Percentiles rank a stretch among this genome's conserved stretches.
Evolutionary conservation across 306 rosid genomes (phyloP).

Genomic region (Oemleria cerasiformis): DNA sequence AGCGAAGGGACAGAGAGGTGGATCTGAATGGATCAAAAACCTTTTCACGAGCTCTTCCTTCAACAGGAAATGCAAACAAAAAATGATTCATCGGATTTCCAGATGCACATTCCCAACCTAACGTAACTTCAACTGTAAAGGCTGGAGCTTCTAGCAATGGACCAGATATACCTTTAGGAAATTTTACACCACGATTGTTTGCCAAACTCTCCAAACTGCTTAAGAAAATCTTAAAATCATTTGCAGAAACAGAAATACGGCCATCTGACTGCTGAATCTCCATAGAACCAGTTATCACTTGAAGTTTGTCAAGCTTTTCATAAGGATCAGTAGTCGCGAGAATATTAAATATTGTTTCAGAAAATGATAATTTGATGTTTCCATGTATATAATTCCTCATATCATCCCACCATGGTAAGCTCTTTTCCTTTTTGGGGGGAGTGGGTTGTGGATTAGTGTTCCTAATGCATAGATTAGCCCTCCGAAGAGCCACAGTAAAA

Average conservation of each 20-base stretch:
- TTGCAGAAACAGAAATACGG: constrained; percentile 63
- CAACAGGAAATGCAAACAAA: constrained; percentile 81
- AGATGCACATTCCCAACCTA: constrained; percentile 98
- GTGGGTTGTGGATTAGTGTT: constrained; percentile 44
- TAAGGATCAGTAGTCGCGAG: constrained; percentile 93
- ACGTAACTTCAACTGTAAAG: constrained; percentile 76
- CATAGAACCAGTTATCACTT: constrained; percentile 59
- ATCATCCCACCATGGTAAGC: constrained; percentile 99
- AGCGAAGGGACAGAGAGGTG: constrained; percentile 85
- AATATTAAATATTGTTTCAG: constrained; percentile 72
- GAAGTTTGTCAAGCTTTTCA: constrained; percentile 91
- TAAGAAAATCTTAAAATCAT: constrained; percentile 64
- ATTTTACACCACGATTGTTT: constrained; percentile 62
- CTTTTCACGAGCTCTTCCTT: constrained; percentile 73
- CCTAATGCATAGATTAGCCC: constrained; percentile 86
- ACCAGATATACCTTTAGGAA: constrained; percentile 70
- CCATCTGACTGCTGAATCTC: constrained; percentile 93
- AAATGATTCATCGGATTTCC: constrained; percentile 87
- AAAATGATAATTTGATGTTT: constrained; percentile 56
- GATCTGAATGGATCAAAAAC: constrained; percentile 94
- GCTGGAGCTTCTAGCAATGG: constrained; percentile 74
- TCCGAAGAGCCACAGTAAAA: constrained; percentile 89
- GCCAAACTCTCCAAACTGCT: constrained; percentile 99
- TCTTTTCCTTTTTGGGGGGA: constrained; percentile 84
- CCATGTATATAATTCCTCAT: constrained; percentile 95